Evolutionary conservation across 192 early-diverging fungal genomes (phyloP).

Genomic region (Chytriomyces hyalinus): DNA sequence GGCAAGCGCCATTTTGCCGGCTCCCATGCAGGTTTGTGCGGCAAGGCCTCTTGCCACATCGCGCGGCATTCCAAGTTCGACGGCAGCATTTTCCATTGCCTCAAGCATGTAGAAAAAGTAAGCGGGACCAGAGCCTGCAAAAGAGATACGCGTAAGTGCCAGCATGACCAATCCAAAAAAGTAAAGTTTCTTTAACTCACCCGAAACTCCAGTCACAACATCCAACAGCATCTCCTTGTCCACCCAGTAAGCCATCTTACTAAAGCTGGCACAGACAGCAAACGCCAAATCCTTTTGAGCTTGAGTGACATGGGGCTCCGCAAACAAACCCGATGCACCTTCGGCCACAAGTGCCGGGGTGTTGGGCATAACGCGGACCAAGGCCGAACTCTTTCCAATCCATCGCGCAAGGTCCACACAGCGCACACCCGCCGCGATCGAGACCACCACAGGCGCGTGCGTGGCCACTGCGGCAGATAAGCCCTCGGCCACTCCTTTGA

Average conservation of each 20-base stretch:
- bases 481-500: conserved; percentile 33
- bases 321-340: conserved; percentile 87
- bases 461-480: conserved; percentile 55
- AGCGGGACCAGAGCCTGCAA: conserved; percentile 85
- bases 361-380: conserved; percentile 94
- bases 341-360: conserved; percentile 89
- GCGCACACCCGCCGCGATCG: conserved; percentile 89
- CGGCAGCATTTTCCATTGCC: conserved; percentile 56
- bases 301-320: conserved; percentile 43
- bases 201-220: conserved; percentile 83
- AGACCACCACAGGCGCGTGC: conserved; percentile 65
- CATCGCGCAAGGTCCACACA: conserved; percentile 76
- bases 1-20: conserved; percentile 81
- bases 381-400: conserved; percentile 57
- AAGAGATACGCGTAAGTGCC: neutral
- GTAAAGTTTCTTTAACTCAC: conserved; percentile 24
- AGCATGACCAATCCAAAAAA: neutral
- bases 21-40: conserved; percentile 90
- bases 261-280: conserved; percentile 73
- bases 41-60: conserved; percentile 80
- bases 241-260: conserved; percentile 85
- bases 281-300: conserved; percentile 71
- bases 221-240: conserved; percentile 77
- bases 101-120: conserved; percentile 96
- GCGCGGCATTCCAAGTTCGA: conserved; percentile 72